Base-by-base conservation (phyloP, 2,329 filamentous ascomycete species). In the Drechslerella coelobrocha region DNA sequence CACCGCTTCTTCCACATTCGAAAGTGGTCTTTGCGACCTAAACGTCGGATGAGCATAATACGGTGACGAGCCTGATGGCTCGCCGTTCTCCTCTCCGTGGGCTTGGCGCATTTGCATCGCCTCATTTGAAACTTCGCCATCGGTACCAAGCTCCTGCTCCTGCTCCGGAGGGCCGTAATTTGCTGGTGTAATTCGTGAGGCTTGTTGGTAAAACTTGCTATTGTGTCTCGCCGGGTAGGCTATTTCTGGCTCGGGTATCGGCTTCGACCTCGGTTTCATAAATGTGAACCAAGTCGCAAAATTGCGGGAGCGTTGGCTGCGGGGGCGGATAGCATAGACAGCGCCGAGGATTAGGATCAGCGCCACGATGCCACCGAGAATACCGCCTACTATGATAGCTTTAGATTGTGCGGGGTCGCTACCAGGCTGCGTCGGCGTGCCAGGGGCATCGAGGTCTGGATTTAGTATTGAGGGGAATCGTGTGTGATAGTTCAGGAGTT, bases 251-350 rank as follows among this genome's bases (percentile, higher is more conserved):
- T 68, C 62, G n/a, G 62, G 50, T 27, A 37, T 60, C n/a, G 34
- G n/a, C 21, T 51, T 53, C 50, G 12, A 2, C 37, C 54, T 37
- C 2, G 54, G 19, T 50, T 39, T 52, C 3, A 24, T 61, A 41
- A 68, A 68, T 5, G 62, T 55, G 19, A 68, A 68, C 62, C 62
- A 68, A 7, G 62, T 68, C 26, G 54, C 53, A 27, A 68, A 60
- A 37, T 61, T 56, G 24, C 62, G 55, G 26, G 62, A 59, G 31
- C 62, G 62, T 29, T 68, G 62, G 41, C 41, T 68, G 31, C 62
- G 62, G 3, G 62, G 62, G n/a, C 62, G 55, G 27, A 68, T 68
- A 7, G 62, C 62, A 17, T 68, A 68, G 3, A 68, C 62, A 29
- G 54, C 62, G 52, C 62, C 62, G 9, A 68, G 31, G 12, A 68